These are phyloP conservation scores for Cenchrus americanus DNA, from an alignment of 176 grass and related monocot genomes.

Conservation along the genomic window DNA sequence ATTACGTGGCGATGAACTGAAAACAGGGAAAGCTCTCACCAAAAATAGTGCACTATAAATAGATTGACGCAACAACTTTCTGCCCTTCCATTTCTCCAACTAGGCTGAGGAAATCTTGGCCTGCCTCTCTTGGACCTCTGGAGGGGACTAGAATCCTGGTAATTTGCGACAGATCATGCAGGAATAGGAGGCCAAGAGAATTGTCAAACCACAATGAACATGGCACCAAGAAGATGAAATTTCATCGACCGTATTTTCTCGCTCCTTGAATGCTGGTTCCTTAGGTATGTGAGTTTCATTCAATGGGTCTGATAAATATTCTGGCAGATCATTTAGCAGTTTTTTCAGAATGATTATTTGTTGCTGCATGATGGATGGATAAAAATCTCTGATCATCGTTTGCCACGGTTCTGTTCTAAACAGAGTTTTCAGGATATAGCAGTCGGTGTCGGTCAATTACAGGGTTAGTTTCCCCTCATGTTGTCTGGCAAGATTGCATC, in stretches of 20 bases:
- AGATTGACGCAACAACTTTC: constrained; percentile 39
- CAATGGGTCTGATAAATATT: background rate
- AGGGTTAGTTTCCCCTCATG: background rate
- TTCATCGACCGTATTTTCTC: background rate
- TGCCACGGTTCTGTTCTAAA: background rate
- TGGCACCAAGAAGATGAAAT: constrained; percentile 42
- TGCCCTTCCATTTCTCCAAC: constrained; percentile 56
- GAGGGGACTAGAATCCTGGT: constrained; percentile 32
- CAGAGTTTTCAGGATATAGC: background rate
- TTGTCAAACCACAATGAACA: constrained; percentile 22
- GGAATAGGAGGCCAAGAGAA: constrained; percentile 34
- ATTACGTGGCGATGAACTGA: constrained; percentile 23
- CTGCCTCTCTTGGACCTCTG: constrained; percentile 29
- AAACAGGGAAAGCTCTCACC: constrained; percentile 33
- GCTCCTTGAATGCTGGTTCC: constrained; percentile 28
- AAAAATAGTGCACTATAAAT: constrained; percentile 59
- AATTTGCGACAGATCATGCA: constrained; percentile 34
- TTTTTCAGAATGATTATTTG: background rate
- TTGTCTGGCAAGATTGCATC: background rate
- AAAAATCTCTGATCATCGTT: background rate
- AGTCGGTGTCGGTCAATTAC: background rate
- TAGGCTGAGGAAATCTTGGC: constrained; percentile 44
- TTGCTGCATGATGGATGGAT: background rate
- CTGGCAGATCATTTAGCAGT: background rate
- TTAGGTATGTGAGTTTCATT: constrained; percentile 43